A percentile compares a stretch with the other conserved stretches of the same genome.
Evolutionary conservation across 768 basidiomycete species (phyloP).

Genomic region (Candolleomyces eurysporus): DNA sequence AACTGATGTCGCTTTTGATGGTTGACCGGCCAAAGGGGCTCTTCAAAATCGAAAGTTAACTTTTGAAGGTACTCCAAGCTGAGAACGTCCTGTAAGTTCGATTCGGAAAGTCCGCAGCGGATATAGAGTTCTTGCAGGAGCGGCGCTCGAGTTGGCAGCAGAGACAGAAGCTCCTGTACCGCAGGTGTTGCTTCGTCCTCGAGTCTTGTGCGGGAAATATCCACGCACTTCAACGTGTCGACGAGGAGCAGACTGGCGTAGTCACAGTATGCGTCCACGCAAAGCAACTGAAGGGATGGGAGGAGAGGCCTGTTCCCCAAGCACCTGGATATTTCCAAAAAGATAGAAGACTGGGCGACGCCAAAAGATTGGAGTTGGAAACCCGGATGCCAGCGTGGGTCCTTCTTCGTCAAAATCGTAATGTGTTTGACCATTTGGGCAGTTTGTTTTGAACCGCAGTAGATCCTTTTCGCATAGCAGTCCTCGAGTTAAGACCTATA

Average conservation of each 20-base stretch:
- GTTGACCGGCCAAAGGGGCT: too few relatives aligned
- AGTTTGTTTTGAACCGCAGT: not conserved
- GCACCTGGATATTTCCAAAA: not conserved
- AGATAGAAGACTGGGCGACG: not conserved
- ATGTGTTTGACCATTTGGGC: not conserved
- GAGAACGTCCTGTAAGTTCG: not conserved
- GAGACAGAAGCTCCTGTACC: not conserved
- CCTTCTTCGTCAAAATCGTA: not conserved
- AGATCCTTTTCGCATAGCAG: not conserved
- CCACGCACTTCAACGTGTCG: not conserved
- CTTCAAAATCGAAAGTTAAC: not conserved
- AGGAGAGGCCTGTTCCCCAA: not conserved
- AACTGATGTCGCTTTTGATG: too few relatives aligned
- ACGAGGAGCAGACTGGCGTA: not conserved
- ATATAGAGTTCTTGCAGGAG: not conserved
- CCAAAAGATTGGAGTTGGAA: not conserved
- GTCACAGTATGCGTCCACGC: not conserved
- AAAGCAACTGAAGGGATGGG: not conserved
- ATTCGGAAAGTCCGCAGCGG: not conserved
- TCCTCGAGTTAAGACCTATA: not conserved
- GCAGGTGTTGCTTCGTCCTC: not conserved
- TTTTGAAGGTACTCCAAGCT: not conserved
- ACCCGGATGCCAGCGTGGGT: not conserved
- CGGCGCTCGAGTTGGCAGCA: not conserved
- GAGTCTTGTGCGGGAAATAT: not conserved